phyloP scores from a whole-genome alignment of 331 rosid species.

The Phaseolus coccineus region DNA sequence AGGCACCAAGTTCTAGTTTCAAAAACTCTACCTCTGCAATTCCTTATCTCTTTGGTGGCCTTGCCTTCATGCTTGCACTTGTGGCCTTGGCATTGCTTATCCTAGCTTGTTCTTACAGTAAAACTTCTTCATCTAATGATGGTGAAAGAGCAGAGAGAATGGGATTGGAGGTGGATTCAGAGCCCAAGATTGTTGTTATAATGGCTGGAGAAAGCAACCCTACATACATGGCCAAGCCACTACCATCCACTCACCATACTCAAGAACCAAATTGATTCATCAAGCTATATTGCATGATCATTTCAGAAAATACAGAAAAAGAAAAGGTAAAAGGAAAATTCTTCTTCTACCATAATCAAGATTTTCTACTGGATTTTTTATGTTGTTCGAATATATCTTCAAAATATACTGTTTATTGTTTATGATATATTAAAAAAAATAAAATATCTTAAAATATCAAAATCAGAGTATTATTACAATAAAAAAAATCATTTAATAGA shows the following conservation, averaged over 20 bases:
- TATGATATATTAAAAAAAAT: too few species aligned
- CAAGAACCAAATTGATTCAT: background rate
- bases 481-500: too few species aligned
- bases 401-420: too few species aligned
- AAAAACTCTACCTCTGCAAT: conserved; percentile 58
- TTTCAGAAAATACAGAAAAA: too few species aligned
- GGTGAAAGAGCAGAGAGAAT: conserved; percentile 32
- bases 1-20: conserved; percentile 30
- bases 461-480: too few species aligned
- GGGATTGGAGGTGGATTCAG: conserved; percentile 31
- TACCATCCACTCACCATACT: conserved; percentile 23
- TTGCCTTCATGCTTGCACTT: conserved; percentile 61
- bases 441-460: too few species aligned
- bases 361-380: too few species aligned
- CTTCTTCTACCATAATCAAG: background rate
- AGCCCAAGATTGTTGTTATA: conserved; percentile 69
- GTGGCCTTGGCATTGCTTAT: conserved; percentile 58
- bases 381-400: too few species aligned
- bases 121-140: background rate
- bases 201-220: conserved; percentile 81
- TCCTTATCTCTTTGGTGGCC: conserved; percentile 71
- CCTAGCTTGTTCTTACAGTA: conserved; percentile 62
- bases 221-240: conserved; percentile 68
- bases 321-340: background rate
- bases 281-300: too few species aligned